Base-by-base conservation (phyloP, 1,284 basidiomycete species). In the Tilletiopsis washingtonensis region DNA sequence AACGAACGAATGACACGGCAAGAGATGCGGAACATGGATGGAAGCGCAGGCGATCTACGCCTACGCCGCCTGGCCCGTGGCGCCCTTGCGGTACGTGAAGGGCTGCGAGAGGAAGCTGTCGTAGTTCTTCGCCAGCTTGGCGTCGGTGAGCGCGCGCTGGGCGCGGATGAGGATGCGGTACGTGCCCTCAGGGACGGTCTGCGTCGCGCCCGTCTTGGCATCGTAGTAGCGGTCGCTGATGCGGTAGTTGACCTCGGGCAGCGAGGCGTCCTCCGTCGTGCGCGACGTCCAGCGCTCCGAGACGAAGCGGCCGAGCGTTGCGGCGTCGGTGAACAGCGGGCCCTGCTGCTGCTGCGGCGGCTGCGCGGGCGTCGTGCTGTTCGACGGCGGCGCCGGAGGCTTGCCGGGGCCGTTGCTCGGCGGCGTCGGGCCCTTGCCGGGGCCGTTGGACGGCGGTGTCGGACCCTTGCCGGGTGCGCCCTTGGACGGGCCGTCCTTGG, bases 101-200 rank as follows among this genome's bases (percentile, higher is more conserved):
- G 55, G 37, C 45, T 57, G 57, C 29, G 56, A 56, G 17, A 62
- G 55, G 49, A 78, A 84, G 45, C 77, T 78, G 70, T 84, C 82
- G 62, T 80, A 84, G 65, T 83, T 81, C 36, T 74, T 75, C 59
- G 81, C 77, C 27, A 76, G 77, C 15, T 59, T 75, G 4, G 76
- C 72, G 59, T 83, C 71, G 3, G 82, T 82, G 6, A 81, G 81
- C 25, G 83, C 79, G 56, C 77, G 79, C 51, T 83, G 70, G 4
- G 80, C 81, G 6, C 82, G 78, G 7, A 85, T 53, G 6, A 85
- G 76, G 53, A 84, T 59, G 44, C 77, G 77, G 74, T 84, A 85
- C 6, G 71, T 65, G 3, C 84, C 84, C 54, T 54, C 61, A 26
- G 50, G 47, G 27, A 26, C n/a, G n/a, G n/a, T 50, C 40, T 59